Conservation (phyloP, 2,329 filamentous ascomycete genomes). For the Xylariaceae sp. region DNA sequence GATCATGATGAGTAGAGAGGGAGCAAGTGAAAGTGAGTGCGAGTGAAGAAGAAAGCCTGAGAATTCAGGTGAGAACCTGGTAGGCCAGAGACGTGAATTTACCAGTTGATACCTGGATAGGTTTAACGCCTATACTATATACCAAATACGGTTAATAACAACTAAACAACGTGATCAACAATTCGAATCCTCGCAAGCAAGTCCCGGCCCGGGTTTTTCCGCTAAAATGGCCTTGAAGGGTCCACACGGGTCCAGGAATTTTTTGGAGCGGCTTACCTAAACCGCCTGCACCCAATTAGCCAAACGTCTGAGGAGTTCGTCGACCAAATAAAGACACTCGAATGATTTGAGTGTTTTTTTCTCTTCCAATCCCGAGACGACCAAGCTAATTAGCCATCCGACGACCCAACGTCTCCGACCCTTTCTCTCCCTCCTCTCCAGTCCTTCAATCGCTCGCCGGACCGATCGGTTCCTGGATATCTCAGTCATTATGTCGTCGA, state of each 20-base stretch:
- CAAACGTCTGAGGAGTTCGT: slow-evolving; percentile 10
- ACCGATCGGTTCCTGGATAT: slow-evolving; percentile 3
- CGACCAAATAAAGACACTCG: slow-evolving; percentile 4
- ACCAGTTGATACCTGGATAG: neutral
- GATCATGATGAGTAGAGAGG: neutral
- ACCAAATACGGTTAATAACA: neutral
- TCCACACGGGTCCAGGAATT: slow-evolving; percentile 11
- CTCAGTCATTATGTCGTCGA: slow-evolving; percentile 30
- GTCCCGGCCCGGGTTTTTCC: slow-evolving; percentile 31
- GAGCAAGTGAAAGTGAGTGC: neutral
- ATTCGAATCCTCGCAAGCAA: neutral
- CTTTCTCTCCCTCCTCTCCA: slow-evolving; percentile 7
- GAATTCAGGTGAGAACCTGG: neutral
- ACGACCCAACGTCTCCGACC: slow-evolving; percentile 14
- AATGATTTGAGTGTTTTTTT: slow-evolving; percentile 43
- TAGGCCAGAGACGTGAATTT: neutral
- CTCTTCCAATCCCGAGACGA: slow-evolving; percentile 25
- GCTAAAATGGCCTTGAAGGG: slow-evolving; percentile 19
- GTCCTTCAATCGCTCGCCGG: slow-evolving; percentile 18
- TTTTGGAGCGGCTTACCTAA: slow-evolving; percentile 26
- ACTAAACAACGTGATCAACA: neutral
- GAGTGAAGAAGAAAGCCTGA: neutral
- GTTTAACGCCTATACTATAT: neutral
- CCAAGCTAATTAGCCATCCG: slow-evolving; percentile 25
- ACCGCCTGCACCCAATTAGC: neutral